phyloP scores from a whole-genome alignment of 176 grass and related monocot genomes.

The Cocos nucifera region DNA sequence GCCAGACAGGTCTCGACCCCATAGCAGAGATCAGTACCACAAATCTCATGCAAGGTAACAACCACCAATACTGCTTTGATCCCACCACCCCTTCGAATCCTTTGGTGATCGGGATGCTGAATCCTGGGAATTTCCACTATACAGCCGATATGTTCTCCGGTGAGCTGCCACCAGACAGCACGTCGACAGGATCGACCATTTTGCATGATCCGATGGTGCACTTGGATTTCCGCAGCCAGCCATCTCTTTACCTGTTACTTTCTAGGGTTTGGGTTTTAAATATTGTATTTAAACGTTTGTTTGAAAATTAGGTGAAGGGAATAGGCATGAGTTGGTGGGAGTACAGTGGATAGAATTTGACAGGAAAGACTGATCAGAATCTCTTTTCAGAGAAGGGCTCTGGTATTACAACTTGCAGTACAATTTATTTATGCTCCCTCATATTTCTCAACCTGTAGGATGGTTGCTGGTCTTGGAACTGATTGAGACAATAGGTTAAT shows the following conservation, averaged over 20 bases:
- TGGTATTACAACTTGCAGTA: neutral
- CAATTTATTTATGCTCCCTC: no score
- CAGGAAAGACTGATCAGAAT: constrained; percentile 11
- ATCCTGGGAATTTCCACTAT: no score
- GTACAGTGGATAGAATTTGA: neutral
- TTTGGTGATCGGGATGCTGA: neutral
- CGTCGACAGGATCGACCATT: neutral
- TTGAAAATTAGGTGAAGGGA: neutral
- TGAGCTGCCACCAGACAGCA: constrained; percentile 5
- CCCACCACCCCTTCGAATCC: no score
- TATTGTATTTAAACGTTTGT: neutral
- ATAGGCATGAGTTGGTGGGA: constrained; percentile 1
- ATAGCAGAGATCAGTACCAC: neutral
- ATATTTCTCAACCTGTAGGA: no score
- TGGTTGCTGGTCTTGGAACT: no score
- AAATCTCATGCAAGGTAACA: no score
- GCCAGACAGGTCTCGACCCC: constrained; percentile 13
- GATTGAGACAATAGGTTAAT: no score
- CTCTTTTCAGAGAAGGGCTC: neutral
- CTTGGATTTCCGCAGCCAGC: neutral
- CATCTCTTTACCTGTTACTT: neutral
- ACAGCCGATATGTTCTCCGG: constrained; percentile 19
- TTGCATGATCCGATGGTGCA: constrained; percentile 2
- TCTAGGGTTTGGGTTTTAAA: no score
- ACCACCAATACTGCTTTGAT: no score